Conservation (phyloP, 305 asterid species). For the Fraxinus platypoda region DNA sequence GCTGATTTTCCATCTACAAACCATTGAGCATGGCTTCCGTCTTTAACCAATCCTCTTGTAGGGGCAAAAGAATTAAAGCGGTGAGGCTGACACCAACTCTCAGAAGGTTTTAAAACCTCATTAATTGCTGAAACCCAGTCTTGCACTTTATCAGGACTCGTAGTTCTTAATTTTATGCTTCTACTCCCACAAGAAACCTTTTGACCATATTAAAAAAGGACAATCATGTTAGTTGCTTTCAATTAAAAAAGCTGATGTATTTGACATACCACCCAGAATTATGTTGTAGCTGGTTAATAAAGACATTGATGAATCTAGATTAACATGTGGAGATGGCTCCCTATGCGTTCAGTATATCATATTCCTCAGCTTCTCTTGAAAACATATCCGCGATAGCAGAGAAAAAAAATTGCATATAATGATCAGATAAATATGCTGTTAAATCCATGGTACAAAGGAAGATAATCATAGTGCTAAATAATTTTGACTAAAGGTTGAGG, state of each 20-base stretch:
- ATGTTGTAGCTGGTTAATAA: neutral
- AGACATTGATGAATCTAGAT: neutral
- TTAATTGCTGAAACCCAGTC: conserved; percentile 82
- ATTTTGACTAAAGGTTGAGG: neutral
- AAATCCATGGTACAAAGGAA: neutral
- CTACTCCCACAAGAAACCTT: conserved; percentile 74
- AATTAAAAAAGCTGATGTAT: neutral
- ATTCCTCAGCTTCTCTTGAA: neutral
- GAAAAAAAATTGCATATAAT: neutral
- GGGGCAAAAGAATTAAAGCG: conserved; percentile 87
- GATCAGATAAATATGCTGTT: neutral
- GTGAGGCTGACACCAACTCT: conserved; percentile 83
- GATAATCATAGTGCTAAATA: neutral
- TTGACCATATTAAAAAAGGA: conserved; percentile 27
- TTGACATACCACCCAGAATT: neutral
- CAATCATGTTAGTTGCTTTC: conserved; percentile 18
- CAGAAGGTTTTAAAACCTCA: conserved; percentile 53
- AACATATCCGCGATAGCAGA: neutral
- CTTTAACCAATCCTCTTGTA: conserved; percentile 74
- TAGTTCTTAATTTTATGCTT: conserved; percentile 59
- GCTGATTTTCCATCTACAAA: conserved; percentile 87
- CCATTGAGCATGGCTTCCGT: conserved; percentile 95
- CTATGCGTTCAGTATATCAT: neutral
- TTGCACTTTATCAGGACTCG: conserved; percentile 59
- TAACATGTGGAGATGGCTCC: conserved; percentile 2